phyloP scores from a whole-genome alignment of 164 flowering plant genomes.

The Nelumbo lutea region DNA sequence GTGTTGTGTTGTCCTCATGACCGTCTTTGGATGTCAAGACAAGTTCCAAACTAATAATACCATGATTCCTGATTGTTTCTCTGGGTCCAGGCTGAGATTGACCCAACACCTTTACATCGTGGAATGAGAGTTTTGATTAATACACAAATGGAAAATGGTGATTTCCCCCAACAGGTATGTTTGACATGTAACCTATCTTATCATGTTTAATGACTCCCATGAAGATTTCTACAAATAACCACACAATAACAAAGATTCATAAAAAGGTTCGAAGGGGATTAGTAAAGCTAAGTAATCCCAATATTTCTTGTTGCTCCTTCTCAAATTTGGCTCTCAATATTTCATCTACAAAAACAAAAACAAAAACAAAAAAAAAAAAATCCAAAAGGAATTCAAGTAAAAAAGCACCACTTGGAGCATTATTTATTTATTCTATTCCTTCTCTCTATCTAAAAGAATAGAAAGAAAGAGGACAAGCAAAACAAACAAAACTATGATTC shows the following conservation, averaged over 20 bases:
- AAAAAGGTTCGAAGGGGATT: too few species aligned
- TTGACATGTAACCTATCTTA: background rate
- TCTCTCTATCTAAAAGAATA: background rate
- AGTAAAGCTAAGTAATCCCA: too few species aligned
- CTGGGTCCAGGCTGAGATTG: conserved; percentile 25
- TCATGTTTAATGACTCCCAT: background rate
- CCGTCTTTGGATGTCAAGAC: too few species aligned
- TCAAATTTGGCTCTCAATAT: background rate
- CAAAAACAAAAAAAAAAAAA: too few species aligned
- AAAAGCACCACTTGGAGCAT: too few species aligned
- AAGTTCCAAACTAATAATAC: too few species aligned
- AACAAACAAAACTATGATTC: background rate
- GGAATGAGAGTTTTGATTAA: conserved; percentile 32
- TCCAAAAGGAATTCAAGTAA: too few species aligned
- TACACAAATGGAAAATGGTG: conserved; percentile 36
- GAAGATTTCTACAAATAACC: too few species aligned
- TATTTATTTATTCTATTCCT: background rate
- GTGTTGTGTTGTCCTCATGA: too few species aligned
- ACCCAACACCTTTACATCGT: conserved; percentile 35
- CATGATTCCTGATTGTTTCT: background rate
- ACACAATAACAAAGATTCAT: too few species aligned
- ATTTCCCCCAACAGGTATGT: conserved; percentile 42
- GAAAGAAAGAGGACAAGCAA: too few species aligned
- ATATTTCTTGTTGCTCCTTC: background rate
- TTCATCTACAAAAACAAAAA: background rate